Evolutionary conservation across 2,329 filamentous ascomycete species (phyloP), one percentile per base, ranked within the genome.

Genomic region (Neopestalotiopsis sp.): DNA sequence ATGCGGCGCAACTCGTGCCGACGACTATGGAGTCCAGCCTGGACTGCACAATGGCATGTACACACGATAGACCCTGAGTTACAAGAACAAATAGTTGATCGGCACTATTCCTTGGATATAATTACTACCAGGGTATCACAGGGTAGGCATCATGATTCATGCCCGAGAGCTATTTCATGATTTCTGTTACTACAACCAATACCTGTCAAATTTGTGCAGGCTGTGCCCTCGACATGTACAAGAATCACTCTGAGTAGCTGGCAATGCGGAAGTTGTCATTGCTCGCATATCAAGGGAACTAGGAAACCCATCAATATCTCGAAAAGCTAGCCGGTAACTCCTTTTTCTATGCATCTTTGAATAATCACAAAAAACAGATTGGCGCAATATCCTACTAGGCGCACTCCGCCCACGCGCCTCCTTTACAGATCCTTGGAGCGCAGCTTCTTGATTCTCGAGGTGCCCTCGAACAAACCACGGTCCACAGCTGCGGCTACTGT

Each of bases 401-500:
- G 65, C 69, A 61, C 57, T 61, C 30, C 65, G 24, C 38, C 30
- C 24, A 17, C 12, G 17, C 42, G 42, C 6, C 38, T 30, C 32
- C 28, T 64, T 17, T 79, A 90, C 70, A 89, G 76, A 71, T 88
- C 89, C 82, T 92, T 92, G 4, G 85, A 81, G 73, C 88, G 94
- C 79, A 97, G 81, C 87, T 99, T 99, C 88, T 92, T 97, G 72
- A 98, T 85, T 78, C 92, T 89, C 69, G 91, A 89, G 2, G 89
- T 88, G 57, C 96, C 96, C 82, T 99, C 96, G 76, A 98, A 99
- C 70, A 98, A 81, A 64, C 92, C 93, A 68, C 97, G 89, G 79
- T 99, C 96, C 40, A 99, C 85, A 4, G 96, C 96, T 5, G 97
- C 96, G 12, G 96, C 96, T 20, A 99, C 96, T 0, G 96, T 99